Evolutionary conservation across 148 eudicot genomes (phyloP), one percentile per base, ranked within the genome.

Genomic region (Vaccinium vitisidaea): DNA sequence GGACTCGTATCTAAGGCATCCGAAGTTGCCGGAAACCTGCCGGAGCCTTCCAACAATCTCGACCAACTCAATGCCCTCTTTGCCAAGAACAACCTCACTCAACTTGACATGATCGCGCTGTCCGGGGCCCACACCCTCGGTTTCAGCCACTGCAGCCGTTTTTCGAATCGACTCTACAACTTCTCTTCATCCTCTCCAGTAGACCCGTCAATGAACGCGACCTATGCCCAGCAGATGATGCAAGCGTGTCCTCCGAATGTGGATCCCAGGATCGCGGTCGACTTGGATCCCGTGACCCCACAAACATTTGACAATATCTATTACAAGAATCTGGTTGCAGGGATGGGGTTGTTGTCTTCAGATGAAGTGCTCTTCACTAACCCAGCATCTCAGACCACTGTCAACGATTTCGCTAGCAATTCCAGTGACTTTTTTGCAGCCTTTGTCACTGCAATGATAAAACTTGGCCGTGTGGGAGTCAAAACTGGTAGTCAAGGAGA

Each of bases 401-500:
- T 95, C 3, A 87, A 87, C 43, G 87, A 46, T 0, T 95, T 93
- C 83, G 98, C 98, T 1, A 36, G 87, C 0, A 93, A 85, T 77
- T 85, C 75, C 71, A 80, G 80, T 0, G 90, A 92, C 86, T 94
- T 94, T 21, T 80, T 85, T 14, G 85, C 84, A 3, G 93, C 89
- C 1, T 95, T 95, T 81, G 93, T 85, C 18, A 50, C 88, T 1
- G 93, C 98, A 61, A 95, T 94, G 59, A 93, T 88, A 0, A 94
- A 88, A 87, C 89, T 94, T 5, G 98, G 98, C 0, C 89, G 98
- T 70, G 89, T 92, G 15, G 96, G 93, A 18, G 94, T 95, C 13
- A 82, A 88, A 87, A 92, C 91, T 0, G 96, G 98, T 18, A 90
- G 81, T 15, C 75, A 87, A 6, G 98, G 98, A 15, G 94, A 94